Conservation (phyloP, 2,329 filamentous ascomycete species). For the Exophiala bonariae region DNA sequence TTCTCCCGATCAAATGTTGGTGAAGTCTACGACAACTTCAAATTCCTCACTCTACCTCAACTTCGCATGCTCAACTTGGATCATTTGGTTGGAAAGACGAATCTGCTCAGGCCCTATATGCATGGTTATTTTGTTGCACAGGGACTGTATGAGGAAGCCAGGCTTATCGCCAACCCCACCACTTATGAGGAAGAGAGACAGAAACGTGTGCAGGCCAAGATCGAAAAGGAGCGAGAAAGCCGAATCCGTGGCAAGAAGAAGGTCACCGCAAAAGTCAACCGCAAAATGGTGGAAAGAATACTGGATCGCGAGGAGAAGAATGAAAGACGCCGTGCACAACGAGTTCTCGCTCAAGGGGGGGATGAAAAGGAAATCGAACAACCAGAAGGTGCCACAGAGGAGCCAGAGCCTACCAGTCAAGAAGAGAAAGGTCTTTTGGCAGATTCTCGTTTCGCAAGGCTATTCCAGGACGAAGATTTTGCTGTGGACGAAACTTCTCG, state of each 20-base stretch:
- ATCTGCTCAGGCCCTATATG: constrained; percentile 92
- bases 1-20: constrained; percentile 53
- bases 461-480: constrained; percentile 95
- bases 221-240: constrained; percentile 94
- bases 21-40: constrained; percentile 98
- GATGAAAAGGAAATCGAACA: constrained; percentile 44
- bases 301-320: constrained; percentile 60
- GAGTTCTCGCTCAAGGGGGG: constrained; percentile 55
- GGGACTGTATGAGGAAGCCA: constrained; percentile 91
- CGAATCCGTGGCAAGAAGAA: constrained; percentile 94
- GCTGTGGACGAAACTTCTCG: constrained; percentile 83
- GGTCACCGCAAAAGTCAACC: constrained; percentile 84
- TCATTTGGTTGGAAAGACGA: constrained; percentile 87
- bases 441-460: constrained; percentile 80
- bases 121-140: constrained; percentile 98
- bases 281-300: constrained; percentile 62
- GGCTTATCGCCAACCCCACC: constrained; percentile 89
- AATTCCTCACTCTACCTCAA: constrained; percentile 89
- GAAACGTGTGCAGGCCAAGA: constrained; percentile 90
- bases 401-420: constrained; percentile 3
- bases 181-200: constrained; percentile 88
- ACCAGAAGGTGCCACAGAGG: constrained; percentile 28
- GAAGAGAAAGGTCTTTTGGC: constrained; percentile 65
- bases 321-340: constrained; percentile 45
- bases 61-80: constrained; percentile 81